phyloP scores from a whole-genome alignment of 2,329 filamentous ascomycete species.

The Colletotrichum sp. region DNA sequence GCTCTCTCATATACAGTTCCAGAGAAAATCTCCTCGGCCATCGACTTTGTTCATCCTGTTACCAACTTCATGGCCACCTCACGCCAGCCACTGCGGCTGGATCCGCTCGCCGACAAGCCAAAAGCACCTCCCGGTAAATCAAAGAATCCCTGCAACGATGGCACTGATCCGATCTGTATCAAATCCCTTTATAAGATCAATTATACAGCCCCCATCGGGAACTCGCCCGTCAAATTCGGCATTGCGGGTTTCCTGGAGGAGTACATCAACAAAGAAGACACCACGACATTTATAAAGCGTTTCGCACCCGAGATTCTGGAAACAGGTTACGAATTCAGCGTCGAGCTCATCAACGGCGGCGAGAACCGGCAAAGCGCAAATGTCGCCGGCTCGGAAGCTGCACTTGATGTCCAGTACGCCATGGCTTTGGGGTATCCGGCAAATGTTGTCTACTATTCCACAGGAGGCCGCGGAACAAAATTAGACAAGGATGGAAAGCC shows the following conservation, averaged over 20 bases:
- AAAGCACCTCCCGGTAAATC: background rate
- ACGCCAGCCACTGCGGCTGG: background rate
- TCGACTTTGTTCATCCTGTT: constrained; percentile 54
- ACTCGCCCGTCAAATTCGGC: constrained; percentile 44
- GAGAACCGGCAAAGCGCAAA: constrained; percentile 44
- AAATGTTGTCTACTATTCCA: constrained; percentile 48
- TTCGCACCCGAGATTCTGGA: constrained; percentile 40
- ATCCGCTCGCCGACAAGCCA: background rate
- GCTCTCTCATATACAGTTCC: constrained; percentile 51
- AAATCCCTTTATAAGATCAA: constrained; percentile 50
- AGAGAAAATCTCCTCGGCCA: constrained; percentile 36
- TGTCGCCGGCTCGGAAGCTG: constrained; percentile 48
- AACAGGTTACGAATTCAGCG: constrained; percentile 42
- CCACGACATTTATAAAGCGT: constrained; percentile 40
- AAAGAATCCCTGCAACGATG: background rate
- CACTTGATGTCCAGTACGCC: constrained; percentile 54
- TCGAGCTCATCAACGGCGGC: constrained; percentile 47
- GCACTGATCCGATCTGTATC: constrained; percentile 44
- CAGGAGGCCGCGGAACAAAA: constrained; percentile 48
- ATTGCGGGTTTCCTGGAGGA: constrained; percentile 57
- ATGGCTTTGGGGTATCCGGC: constrained; percentile 50
- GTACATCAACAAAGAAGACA: constrained; percentile 49
- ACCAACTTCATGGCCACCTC: constrained; percentile 53
- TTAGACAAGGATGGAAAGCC: constrained; percentile 42
- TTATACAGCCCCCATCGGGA: constrained; percentile 29